A percentile compares a stretch with the other conserved stretches of the same genome.
Evolutionary conservation across 2,329 filamentous ascomycete genomes (phyloP).

Genomic region (Cladophialophora carrionii): DNA sequence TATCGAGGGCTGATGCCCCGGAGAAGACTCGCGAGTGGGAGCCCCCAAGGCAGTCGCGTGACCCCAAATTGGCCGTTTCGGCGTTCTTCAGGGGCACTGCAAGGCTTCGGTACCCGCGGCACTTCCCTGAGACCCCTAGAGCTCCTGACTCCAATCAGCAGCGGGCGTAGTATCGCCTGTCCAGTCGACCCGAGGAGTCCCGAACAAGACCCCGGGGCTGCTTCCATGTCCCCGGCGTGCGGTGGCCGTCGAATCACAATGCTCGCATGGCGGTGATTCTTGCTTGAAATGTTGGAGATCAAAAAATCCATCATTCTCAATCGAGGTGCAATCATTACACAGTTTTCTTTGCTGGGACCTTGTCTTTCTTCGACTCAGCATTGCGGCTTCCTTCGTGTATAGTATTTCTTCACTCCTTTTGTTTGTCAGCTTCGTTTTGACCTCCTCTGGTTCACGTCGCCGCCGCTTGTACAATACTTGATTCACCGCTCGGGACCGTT

Average conservation of each 20-base stretch:
- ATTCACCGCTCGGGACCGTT: constrained; percentile 23
- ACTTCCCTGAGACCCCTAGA: constrained; percentile 1
- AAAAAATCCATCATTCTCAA: constrained; percentile 10
- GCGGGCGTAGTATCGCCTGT: not conserved
- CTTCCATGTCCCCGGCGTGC: constrained; percentile 14
- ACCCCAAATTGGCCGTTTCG: not conserved
- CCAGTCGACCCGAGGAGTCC: constrained; percentile 11
- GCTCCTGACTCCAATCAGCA: constrained; percentile 8
- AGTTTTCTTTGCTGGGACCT: constrained; percentile 25
- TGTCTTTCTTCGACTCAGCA: constrained; percentile 15
- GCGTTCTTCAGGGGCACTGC: constrained; percentile 6
- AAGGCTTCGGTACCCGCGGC: constrained; percentile 11
- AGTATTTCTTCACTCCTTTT: constrained; percentile 30
- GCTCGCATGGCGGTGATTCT: constrained; percentile 12
- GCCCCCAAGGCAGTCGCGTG: not conserved
- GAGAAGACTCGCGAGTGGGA: not conserved
- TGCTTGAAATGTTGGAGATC: constrained; percentile 17
- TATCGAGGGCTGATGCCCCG: not conserved
- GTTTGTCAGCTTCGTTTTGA: constrained; percentile 27
- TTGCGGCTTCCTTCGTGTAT: constrained; percentile 31
- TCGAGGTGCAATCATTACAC: constrained; percentile 11
- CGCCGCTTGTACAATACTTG: constrained; percentile 33
- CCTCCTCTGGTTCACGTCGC: constrained; percentile 13
- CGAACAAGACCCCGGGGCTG: constrained; percentile 10
- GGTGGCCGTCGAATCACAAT: constrained; percentile 10